Evolutionary conservation across 345 rosid species (phyloP).

Genomic region (Camelina laxa): DNA sequence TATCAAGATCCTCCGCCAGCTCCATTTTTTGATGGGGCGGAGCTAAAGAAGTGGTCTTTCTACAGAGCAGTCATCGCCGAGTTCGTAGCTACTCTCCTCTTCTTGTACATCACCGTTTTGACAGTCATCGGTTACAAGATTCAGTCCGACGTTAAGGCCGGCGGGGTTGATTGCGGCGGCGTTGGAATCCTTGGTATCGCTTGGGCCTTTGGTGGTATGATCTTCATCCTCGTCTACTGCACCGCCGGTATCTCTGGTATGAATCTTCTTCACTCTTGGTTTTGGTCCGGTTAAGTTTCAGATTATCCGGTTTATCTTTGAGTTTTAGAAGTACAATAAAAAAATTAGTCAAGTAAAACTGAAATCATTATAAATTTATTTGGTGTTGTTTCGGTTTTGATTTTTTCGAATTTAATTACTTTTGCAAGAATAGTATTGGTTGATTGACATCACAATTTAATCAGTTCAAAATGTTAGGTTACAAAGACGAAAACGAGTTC

Average conservation of each 20-base stretch:
- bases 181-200: conserved; percentile 91
- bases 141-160: conserved; percentile 42
- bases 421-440: not conserved
- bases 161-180: conserved; percentile 57
- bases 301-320: not conserved
- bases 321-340: not conserved
- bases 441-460: not conserved
- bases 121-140: conserved; percentile 83
- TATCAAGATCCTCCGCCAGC: conserved; percentile 92
- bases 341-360: not conserved
- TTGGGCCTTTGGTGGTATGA: conserved; percentile 98
- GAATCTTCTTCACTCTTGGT: conserved; percentile 44
- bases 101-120: conserved; percentile 75
- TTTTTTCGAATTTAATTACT: not conserved
- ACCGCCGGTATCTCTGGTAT: conserved; percentile 92
- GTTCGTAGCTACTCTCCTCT: conserved; percentile 89
- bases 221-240: conserved; percentile 91
- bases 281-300: conserved; percentile 16
- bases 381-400: not conserved
- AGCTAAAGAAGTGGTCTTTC: conserved; percentile 77
- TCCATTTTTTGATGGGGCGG: conserved; percentile 60
- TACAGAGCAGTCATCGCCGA: conserved; percentile 86
- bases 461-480: conserved; percentile 8
- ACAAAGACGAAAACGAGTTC: not conserved
- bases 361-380: not conserved